Percentiles rank a stretch among this genome's conserved stretches.
Evolutionary conservation across 179 eudicot genomes (phyloP).

Genomic region (Heliamphora pulchella): DNA sequence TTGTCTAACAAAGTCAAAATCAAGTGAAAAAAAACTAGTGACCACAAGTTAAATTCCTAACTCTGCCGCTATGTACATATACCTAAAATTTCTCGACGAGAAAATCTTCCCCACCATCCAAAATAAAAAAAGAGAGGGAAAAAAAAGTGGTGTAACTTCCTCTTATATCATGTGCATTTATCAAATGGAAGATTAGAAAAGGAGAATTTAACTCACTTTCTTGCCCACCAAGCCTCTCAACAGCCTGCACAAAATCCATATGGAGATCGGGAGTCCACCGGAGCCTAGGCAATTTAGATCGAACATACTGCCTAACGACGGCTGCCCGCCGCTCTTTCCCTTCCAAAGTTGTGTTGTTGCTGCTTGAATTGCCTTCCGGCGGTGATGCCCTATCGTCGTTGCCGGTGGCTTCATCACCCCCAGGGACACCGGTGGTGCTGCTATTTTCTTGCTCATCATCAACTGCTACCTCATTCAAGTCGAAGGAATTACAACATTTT

Average conservation of each 20-base stretch:
- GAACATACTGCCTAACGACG: slow-evolving; percentile 24
- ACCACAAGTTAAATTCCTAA: too few relatives aligned
- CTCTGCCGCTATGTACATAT: too few relatives aligned
- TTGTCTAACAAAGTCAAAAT: too few relatives aligned
- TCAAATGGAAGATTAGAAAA: background rate
- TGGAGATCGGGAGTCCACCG: slow-evolving; percentile 49
- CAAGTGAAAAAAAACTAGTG: too few relatives aligned
- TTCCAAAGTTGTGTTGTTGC: slow-evolving; percentile 12
- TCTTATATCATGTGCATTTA: too few relatives aligned
- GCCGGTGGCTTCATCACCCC: background rate
- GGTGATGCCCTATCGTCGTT: background rate
- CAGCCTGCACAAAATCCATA: slow-evolving; percentile 32
- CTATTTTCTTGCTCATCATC: background rate
- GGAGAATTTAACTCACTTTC: slow-evolving; percentile 26
- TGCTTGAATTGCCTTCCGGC: slow-evolving; percentile 14
- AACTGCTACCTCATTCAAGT: slow-evolving; percentile 28
- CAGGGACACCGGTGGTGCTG: background rate
- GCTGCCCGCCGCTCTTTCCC: background rate
- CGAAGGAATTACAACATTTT: slow-evolving; percentile 16
- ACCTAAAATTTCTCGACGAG: too few relatives aligned
- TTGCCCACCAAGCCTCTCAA: slow-evolving; percentile 42
- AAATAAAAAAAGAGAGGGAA: too few relatives aligned
- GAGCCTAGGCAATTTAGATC: slow-evolving; percentile 36
- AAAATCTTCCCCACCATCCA: too few relatives aligned
- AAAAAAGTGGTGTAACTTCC: too few relatives aligned